These are phyloP conservation scores for Bullera alba DNA, from an alignment of 768 basidiomycete species.

Conservation along the genomic window DNA sequence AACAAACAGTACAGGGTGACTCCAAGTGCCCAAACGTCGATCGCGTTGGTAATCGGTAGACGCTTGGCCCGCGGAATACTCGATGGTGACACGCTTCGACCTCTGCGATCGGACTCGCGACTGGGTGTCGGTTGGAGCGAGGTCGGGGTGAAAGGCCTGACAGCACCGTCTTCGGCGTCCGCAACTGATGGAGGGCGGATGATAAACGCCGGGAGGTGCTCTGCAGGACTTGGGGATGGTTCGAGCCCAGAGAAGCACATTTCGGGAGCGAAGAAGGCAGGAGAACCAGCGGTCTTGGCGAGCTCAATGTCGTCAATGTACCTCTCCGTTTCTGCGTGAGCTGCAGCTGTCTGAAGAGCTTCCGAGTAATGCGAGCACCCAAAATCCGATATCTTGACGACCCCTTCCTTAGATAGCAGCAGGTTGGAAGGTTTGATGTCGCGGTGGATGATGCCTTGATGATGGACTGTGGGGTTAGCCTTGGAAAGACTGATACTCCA, in stretches of 20 bases:
- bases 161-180: conserved; percentile 2
- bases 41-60: conserved; percentile 72
- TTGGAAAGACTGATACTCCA: conserved; percentile 20
- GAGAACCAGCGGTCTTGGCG: conserved; percentile 86
- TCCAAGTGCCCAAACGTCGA: conserved; percentile 97
- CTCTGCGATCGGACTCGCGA: too few relatives aligned
- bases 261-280: conserved; percentile 94
- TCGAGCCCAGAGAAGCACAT: conserved; percentile 62
- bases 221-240: conserved; percentile 18
- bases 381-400: conserved; percentile 96
- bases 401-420: conserved; percentile 75
- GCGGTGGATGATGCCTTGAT: conserved; percentile 96
- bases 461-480: conserved; percentile 60
- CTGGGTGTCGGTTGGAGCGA: conserved; percentile 25
- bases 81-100: conserved; percentile 23
- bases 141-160: conserved; percentile 27
- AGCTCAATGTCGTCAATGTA: conserved; percentile 78
- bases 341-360: conserved; percentile 66
- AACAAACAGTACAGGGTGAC: conserved; percentile 91
- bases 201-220: conserved; percentile 28
- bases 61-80: conserved; percentile 21
- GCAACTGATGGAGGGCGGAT: conserved; percentile 25
- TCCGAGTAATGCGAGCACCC: conserved; percentile 95
- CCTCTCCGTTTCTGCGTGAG: conserved; percentile 49
- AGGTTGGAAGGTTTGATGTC: conserved; percentile 99